Evolutionary conservation across 2,329 filamentous ascomycete species (phyloP).

Genomic region (Colletotrichum destructivum): DNA sequence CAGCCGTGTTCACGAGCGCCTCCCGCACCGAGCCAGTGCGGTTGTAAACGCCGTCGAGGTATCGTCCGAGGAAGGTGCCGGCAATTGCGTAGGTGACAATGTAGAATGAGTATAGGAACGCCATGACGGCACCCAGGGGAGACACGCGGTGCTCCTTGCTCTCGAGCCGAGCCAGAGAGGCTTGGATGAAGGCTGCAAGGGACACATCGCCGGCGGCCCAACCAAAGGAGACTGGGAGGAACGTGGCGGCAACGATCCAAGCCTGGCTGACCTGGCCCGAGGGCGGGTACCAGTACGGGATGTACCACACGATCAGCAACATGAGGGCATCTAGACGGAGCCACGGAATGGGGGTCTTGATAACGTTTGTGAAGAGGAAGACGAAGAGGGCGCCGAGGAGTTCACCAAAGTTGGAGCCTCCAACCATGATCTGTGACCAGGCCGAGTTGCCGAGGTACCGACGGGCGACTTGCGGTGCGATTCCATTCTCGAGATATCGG

Average conservation of each 20-base stretch:
- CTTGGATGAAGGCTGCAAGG: slow-evolving; percentile 66
- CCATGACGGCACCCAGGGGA: slow-evolving; percentile 66
- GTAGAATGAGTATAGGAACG: slow-evolving; percentile 65
- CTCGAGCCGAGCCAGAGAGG: slow-evolving; percentile 62
- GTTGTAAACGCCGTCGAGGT: slow-evolving; percentile 59
- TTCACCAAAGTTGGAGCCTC: slow-evolving; percentile 66
- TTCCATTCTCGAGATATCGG: slow-evolving; percentile 65
- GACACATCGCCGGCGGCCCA: slow-evolving; percentile 68
- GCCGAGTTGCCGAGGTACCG: slow-evolving; percentile 64
- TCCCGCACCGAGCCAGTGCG: slow-evolving; percentile 49
- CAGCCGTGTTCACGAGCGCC: slow-evolving; percentile 60
- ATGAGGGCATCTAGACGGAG: slow-evolving; percentile 62
- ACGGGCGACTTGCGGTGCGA: slow-evolving; percentile 61
- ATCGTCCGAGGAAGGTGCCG: slow-evolving; percentile 60
- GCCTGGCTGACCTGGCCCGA: slow-evolving; percentile 58
- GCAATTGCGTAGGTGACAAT: slow-evolving; percentile 63
- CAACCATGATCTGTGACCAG: slow-evolving; percentile 66
- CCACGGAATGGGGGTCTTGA: slow-evolving; percentile 66
- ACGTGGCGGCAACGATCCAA: slow-evolving; percentile 49
- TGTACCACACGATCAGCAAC: slow-evolving; percentile 64
- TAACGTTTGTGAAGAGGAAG: slow-evolving; percentile 63
- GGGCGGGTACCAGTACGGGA: slow-evolving; percentile 62
- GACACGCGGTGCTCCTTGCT: slow-evolving; percentile 61
- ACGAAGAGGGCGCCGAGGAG: slow-evolving; percentile 63
- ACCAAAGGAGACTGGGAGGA: slow-evolving; percentile 63